Conservation (phyloP, 1,139 yeast species). For the Suhomyces ambrosiae region DNA sequence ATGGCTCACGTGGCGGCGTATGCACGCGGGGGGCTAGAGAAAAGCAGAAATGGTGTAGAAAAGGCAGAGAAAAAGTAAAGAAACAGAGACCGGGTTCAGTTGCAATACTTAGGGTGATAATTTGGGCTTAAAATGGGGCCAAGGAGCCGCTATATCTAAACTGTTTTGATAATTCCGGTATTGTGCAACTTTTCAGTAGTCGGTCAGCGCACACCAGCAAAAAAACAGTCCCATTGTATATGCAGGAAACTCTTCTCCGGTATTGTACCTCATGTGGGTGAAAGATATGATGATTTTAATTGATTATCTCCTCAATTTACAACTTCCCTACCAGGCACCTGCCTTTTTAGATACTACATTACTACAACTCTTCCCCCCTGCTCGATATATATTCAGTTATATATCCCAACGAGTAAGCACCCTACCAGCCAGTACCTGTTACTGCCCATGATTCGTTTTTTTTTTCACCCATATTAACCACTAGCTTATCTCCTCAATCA, state of each 20-base stretch:
- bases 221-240: conserved; percentile 13
- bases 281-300: conserved; percentile 5
- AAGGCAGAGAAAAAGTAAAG: no score
- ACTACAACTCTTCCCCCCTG: conserved; percentile 1
- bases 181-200: no score
- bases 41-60: no score
- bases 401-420: conserved; percentile 11
- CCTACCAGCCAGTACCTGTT: no score
- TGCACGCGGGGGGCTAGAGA: no score
- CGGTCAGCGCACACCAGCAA: conserved; percentile 5
- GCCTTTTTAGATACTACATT: conserved; percentile 1
- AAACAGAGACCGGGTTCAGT: no score
- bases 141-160: no score
- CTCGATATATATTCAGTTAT: conserved; percentile 13
- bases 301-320: conserved; percentile 5
- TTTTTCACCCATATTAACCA: no score
- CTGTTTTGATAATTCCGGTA: no score
- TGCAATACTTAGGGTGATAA: no score
- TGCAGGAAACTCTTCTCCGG: conserved; percentile 5
- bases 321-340: conserved; percentile 5
- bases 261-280: conserved; percentile 4
- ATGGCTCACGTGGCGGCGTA: neutral
- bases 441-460: no score
- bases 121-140: no score
- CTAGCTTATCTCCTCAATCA: conserved; percentile 4